A percentile compares a stretch with the other conserved stretches of the same genome.
These are phyloP conservation scores for Pyrenochaeta sp. DNA, from an alignment of 2,329 filamentous ascomycete species.

Conservation along the genomic window DNA sequence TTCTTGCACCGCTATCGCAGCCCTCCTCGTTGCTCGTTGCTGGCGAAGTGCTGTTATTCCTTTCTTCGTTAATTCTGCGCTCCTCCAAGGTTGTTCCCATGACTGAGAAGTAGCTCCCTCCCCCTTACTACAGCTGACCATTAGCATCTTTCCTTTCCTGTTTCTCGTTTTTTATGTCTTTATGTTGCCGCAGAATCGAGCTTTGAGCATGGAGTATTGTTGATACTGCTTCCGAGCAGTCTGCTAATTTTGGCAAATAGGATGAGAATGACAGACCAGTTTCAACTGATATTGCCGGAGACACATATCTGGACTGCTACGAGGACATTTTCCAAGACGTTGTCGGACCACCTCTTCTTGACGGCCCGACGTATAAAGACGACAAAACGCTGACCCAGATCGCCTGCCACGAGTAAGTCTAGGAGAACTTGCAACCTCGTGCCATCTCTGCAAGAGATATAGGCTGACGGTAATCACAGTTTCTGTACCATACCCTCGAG, in stretches of 20 bases:
- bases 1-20: background rate
- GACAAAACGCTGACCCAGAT: too few relatives aligned
- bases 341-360: background rate
- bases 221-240: slow-evolving; percentile 8
- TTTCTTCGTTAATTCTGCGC: background rate
- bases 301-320: background rate
- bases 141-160: background rate
- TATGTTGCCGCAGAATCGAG: slow-evolving; percentile 3
- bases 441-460: slow-evolving; percentile 3
- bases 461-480: background rate
- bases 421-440: background rate
- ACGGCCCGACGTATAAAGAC: too few relatives aligned
- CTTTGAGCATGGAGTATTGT: slow-evolving; percentile 10
- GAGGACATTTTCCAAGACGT: background rate
- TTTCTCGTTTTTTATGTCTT: background rate
- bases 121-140: background rate
- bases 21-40: background rate
- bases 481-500: slow-evolving; percentile 8
- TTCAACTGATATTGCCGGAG: background rate
- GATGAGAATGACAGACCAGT: background rate
- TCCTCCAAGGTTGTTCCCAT: background rate
- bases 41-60: background rate
- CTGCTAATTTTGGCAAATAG: slow-evolving; percentile 16
- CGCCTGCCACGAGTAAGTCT: too few relatives aligned
- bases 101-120: background rate